Evolutionary conservation across 2,329 filamentous ascomycete genomes (phyloP).

Genomic region (Cercospora sp.): DNA sequence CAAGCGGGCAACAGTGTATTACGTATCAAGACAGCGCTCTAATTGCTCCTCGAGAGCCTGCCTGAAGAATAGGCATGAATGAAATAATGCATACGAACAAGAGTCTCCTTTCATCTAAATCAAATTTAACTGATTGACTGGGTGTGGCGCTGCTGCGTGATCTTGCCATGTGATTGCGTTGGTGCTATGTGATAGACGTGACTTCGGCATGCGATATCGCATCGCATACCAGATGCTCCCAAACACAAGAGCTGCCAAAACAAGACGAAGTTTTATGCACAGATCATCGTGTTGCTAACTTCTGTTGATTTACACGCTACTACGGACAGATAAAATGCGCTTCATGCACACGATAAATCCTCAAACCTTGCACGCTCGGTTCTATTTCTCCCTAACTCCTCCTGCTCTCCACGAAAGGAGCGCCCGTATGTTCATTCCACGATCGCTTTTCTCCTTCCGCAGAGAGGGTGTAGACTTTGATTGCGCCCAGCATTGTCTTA

Average conservation of each 20-base stretch:
- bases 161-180: background rate
- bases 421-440: slow-evolving; percentile 3
- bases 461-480: background rate
- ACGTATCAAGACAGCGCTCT: slow-evolving; percentile 8
- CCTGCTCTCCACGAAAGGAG: background rate
- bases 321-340: background rate
- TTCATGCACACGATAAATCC: background rate
- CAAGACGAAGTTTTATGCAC: background rate
- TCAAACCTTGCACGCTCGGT: background rate
- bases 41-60: background rate
- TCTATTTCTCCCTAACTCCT: slow-evolving; percentile 1
- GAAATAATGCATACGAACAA: slow-evolving; percentile 5
- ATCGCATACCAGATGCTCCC: background rate
- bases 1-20: slow-evolving; percentile 7
- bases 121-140: background rate
- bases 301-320: background rate
- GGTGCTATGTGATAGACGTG: background rate
- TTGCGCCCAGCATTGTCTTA: background rate
- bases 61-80: slow-evolving; percentile 5
- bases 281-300: background rate
- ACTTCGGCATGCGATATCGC: background rate
- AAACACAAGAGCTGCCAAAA: background rate
- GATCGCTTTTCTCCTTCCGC: background rate
- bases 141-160: background rate
- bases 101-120: background rate